Evolutionary conservation across 352 stramenopile genomes (phyloP), one percentile per base, ranked within the genome.

Genomic region (Pythium rishiriense): DNA sequence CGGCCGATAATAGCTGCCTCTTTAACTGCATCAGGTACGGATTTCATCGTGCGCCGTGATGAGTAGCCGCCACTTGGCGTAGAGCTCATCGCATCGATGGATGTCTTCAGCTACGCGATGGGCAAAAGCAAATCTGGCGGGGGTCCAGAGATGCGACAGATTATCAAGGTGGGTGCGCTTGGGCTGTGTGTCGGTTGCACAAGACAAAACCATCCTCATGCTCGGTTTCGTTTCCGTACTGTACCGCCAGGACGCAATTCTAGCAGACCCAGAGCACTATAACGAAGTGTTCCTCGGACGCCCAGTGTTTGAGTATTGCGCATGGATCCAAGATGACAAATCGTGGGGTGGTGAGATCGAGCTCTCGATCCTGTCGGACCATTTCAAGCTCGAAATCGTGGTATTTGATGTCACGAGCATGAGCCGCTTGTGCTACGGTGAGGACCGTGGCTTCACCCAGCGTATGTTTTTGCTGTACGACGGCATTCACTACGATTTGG

Each of bases 331-430:
- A 58, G 79, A 93, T 59, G 73, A 87, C 61, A 81, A 89, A 49
- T 92, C 85, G 8, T 96, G 87, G 87, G 87, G 85, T 31, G 87
- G 87, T 5, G 87, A 96, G 71, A 96, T 96, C 64, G 87, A 96
- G 63, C 58, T 96, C 26, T 93, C 83, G 19, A 94, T 96, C 50
- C 56, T 96, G 29, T 90, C 80, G n/a, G 73, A 73, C 39, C 78
- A 84, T 64, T 94, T 84, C 52, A 80, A 84, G 24, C 68, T 96
- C 35, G 85, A 96, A 57, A 93, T 92, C 60, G 83, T 94, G 21
- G 85, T 94, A 14, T 94, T 94, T 62, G 85, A 94, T 46, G 83
- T 94, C 29, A 92, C 82, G 47, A 91, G 85, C 58, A 94, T 94
- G 85, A 90, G 77, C 42, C 81, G 85, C 14, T 62, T 94, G 21